Evolutionary conservation across 805 yeast genomes (phyloP), one percentile per base, ranked within the genome.

Genomic region (Schwanniomyces polymorphus): DNA sequence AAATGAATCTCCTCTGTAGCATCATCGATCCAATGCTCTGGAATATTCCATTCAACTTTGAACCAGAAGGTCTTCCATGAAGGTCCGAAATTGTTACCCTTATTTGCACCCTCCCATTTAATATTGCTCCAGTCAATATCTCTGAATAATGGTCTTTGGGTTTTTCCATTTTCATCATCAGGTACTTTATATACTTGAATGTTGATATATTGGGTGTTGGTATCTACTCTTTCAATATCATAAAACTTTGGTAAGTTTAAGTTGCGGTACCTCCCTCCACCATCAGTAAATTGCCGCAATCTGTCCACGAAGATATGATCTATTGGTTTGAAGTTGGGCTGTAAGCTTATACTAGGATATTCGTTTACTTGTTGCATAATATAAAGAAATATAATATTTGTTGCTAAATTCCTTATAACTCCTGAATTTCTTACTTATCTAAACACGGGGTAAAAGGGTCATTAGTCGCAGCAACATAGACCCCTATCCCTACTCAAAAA

Each of bases 1-100:
- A 88, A 79, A 45, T 85, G 70, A 34, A 89, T 76, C 48, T 74
- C 76, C 33, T 80, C 82, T 3, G 60, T 51, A 12, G 75, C 73
- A 18, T 72, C 61, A 8, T 68, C 54, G 16, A 73, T 41, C 88
- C 88, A 85, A 2, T 74, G 63, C 12, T 71, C 54, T 0, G 97
- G 96, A 5, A 92, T 71, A n/a, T 72, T 70, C 48, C 88, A 67
- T 11, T 75, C 67, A 17, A 92, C 69, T 55, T 82, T 79, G 67
- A 94, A 90, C 99, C 99, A 92, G 53, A 90, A 95, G 1, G 98
- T 87, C 48, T 92, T 85, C 99, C 99, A 92, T 11, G 95, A 86
- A 3, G 99, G 99, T 0, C 98, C 97, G 63, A 88, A 90, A 7
- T 75, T 68, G 55, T 88, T 85, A 18, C 94, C 95, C 53, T 82